Evolutionary conservation across 1,284 basidiomycete species (phyloP).

Genomic region (Mycena citricolor): DNA sequence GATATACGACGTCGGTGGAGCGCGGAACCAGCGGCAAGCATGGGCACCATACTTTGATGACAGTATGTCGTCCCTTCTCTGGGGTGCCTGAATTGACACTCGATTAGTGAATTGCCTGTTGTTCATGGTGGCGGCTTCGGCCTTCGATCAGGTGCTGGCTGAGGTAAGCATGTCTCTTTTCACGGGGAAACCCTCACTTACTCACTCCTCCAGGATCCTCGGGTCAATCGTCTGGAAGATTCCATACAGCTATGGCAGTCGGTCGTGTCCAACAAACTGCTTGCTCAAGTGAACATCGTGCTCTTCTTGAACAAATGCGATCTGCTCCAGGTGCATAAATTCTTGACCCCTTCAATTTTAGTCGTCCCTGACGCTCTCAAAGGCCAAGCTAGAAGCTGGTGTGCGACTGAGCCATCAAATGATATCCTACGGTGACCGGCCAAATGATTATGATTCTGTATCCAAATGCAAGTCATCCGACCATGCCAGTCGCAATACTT

Average conservation of each 20-base stretch:
- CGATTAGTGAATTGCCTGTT: slow-evolving; percentile 75
- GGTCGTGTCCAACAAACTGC: slow-evolving; percentile 67
- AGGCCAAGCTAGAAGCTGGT: slow-evolving; percentile 69
- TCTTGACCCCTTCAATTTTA: slow-evolving; percentile 4
- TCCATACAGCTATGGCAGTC: slow-evolving; percentile 69
- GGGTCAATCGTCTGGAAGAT: slow-evolving; percentile 74
- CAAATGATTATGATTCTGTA: slow-evolving; percentile 73
- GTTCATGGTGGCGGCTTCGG: slow-evolving; percentile 80
- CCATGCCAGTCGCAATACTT: too few relatives aligned
- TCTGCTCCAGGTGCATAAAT: slow-evolving; percentile 60
- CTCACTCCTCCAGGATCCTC: slow-evolving; percentile 50
- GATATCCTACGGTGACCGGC: slow-evolving; percentile 62
- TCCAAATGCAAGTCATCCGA: slow-evolving; percentile 63
- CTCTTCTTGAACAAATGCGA: slow-evolving; percentile 81
- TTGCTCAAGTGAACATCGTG: slow-evolving; percentile 68
- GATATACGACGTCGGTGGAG: slow-evolving; percentile 80
- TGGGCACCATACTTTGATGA: slow-evolving; percentile 85
- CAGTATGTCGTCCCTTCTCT: slow-evolving; percentile 42
- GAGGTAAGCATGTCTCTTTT: slow-evolving; percentile 51
- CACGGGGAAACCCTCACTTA: slow-evolving; percentile 1
- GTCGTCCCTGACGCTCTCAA: slow-evolving; percentile 7
- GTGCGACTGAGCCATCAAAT: slow-evolving; percentile 68
- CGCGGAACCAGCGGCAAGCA: slow-evolving; percentile 71
- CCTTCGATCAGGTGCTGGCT: slow-evolving; percentile 76
- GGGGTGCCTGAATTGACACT: not conserved